Conservation (phyloP, 73 alveolate species). For the Durusdinium trenchii region DNA sequence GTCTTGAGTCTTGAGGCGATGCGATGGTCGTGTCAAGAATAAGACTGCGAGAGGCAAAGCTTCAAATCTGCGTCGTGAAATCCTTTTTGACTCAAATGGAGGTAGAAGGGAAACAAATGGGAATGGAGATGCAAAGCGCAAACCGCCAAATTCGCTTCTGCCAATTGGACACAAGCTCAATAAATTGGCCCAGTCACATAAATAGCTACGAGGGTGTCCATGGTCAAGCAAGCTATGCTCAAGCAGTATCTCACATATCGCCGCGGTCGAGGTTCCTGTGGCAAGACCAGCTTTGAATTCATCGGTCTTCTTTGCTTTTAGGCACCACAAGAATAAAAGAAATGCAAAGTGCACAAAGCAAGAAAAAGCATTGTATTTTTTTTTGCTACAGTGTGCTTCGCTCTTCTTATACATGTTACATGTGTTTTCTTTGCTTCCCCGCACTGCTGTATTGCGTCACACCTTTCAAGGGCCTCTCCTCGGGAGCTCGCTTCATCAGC, state of each 20-base stretch:
- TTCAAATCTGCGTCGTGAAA: neutral
- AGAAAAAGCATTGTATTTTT: too few relatives aligned
- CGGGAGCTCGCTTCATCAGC: constrained; percentile 4
- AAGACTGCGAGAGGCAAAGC: neutral
- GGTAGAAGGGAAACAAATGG: too few relatives aligned
- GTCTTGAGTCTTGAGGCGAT: neutral
- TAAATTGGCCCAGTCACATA: neutral
- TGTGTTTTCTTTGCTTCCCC: too few relatives aligned
- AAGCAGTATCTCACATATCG: constrained; percentile 12
- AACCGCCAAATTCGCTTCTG: too few relatives aligned
- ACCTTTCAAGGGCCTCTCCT: neutral
- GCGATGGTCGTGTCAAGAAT: neutral
- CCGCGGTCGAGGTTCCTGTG: constrained; percentile 11
- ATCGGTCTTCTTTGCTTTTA: neutral
- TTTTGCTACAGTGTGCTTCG: too few relatives aligned
- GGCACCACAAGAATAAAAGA: neutral
- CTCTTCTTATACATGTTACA: too few relatives aligned
- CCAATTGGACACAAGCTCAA: neutral
- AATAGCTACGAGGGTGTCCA: constrained; percentile 55
- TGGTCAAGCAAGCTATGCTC: constrained; percentile 26
- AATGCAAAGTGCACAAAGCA: neutral
- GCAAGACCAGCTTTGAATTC: neutral
- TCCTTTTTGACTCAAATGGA: neutral
- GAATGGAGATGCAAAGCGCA: too few relatives aligned
- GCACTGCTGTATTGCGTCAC: neutral